phyloP scores from a whole-genome alignment of 176 grass and related monocot genomes.

The Tillandsia leiboldiana region DNA sequence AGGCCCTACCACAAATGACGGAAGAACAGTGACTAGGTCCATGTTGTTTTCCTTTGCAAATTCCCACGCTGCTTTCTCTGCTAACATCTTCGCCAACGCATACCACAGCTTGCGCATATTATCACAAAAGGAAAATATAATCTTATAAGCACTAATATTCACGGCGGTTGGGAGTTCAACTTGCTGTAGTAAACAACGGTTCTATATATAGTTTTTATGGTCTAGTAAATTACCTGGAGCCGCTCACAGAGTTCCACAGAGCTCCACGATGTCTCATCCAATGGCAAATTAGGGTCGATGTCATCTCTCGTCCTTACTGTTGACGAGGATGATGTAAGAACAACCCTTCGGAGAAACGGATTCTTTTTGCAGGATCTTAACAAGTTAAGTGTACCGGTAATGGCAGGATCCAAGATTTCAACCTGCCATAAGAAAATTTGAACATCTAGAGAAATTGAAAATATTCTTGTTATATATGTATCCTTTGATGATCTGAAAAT shows the following conservation, averaged over 20 bases:
- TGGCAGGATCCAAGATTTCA: constrained; percentile 60
- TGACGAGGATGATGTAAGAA: constrained; percentile 78
- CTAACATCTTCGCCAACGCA: constrained; percentile 57
- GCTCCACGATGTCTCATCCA: constrained; percentile 84
- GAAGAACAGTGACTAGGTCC: constrained; percentile 66
- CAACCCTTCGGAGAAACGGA: constrained; percentile 43
- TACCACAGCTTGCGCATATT: constrained; percentile 46
- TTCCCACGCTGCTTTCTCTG: constrained; percentile 83
- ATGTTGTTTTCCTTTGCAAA: constrained; percentile 76
- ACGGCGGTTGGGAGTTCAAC: too few relatives aligned
- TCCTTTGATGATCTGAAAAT: too few relatives aligned
- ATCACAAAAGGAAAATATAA: constrained; percentile 1
- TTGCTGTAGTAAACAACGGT: too few relatives aligned
- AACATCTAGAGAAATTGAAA: background rate
- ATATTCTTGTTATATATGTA: background rate
- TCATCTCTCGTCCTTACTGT: constrained; percentile 58
- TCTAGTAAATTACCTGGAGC: constrained; percentile 36
- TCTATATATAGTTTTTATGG: too few relatives aligned
- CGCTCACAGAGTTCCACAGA: constrained; percentile 50
- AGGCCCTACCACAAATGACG: constrained; percentile 63
- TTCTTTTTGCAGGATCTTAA: constrained; percentile 76
- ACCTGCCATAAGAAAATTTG: constrained; percentile 28
- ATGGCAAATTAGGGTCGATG: constrained; percentile 23
- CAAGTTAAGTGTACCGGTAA: constrained; percentile 73
- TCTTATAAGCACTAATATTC: too few relatives aligned